Base-by-base conservation (phyloP, 176 grass and related monocot genomes). In the Themeda triandra region DNA sequence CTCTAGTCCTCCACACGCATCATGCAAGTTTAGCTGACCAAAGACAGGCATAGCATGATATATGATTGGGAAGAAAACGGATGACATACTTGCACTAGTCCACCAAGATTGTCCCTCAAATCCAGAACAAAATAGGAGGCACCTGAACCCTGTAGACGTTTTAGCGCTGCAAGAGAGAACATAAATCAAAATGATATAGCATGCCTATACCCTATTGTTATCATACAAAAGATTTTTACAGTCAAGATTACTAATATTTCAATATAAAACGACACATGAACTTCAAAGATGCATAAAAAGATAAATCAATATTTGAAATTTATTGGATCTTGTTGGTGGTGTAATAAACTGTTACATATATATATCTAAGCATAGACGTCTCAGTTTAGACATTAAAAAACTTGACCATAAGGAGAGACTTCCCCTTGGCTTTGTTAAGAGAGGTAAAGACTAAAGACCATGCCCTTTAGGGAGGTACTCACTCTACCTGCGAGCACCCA, bases 81-180 rank as follows among this genome's bases (percentile, higher is more conserved):
- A 66, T 79, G 28, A 19, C 89, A 80, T 91, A 95, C 95, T 88
- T 99, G 93, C 41, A 96, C 96, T 46, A 96, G 84, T 63, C 93
- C 96, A 90, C 96, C 93, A 79, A 94, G 96, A 93, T 99, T 96
- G 80, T 94, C 93, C 88, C 91, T 99, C 83, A 98, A 89, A 87
- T 99, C 96, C 72, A 99, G 82, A 89, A 99, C 83, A 31, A 99
- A 92, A 81, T 92, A 99, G 28, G 93, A 89, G 78, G 93, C 93
- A 8, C 96, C 96, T 65, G 86, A 90, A 42, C 89, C 76, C 17
- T 94, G 87, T 86, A 98, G 88, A 80, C 86, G 93, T 83, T 88
- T 92, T 59, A 98, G 65, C 35, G 96, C 96, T 98, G 89, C 82
- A 95, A 60, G 19, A 90, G 66, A 76, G 21, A 79, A 80, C 28